Conservation (phyloP, 2,329 filamentous ascomycete species). For the Apiospora saccharicola region DNA sequence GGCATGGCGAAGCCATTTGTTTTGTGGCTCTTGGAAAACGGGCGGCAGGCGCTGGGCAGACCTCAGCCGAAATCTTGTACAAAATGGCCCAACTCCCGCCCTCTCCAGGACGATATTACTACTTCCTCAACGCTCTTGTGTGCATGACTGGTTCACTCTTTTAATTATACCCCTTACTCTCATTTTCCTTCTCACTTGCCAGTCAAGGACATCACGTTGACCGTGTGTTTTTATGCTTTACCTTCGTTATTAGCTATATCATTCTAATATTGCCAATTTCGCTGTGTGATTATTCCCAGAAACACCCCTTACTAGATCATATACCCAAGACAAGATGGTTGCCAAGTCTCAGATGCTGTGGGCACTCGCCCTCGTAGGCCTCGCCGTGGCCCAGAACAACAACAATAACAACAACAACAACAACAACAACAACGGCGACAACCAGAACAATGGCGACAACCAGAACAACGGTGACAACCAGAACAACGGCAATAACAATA, state of each 20-base stretch:
- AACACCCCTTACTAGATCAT: not conserved
- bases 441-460: not conserved
- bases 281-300: not conserved
- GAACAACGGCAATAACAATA: slow-evolving; percentile 36
- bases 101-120: not conserved
- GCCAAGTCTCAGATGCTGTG: slow-evolving; percentile 19
- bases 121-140: slow-evolving; percentile 6
- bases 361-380: slow-evolving; percentile 16
- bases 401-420: not conserved
- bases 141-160: slow-evolving; percentile 18
- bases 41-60: not conserved
- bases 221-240: slow-evolving; percentile 23
- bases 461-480: slow-evolving; percentile 16
- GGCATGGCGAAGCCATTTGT: slow-evolving; percentile 14
- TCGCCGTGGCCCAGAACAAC: slow-evolving; percentile 24
- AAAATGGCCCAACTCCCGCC: not conserved
- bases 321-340: slow-evolving; percentile 15
- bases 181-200: slow-evolving; percentile 22
- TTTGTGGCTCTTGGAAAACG: slow-evolving; percentile 19
- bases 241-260: slow-evolving; percentile 14
- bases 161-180: slow-evolving; percentile 20
- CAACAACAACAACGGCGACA: slow-evolving; percentile 30
- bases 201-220: slow-evolving; percentile 27
- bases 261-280: slow-evolving; percentile 4
- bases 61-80: slow-evolving; percentile 16